Conservation (phyloP, 371 early-diverging fungal species). For the Dichotomocladium elegans region DNA sequence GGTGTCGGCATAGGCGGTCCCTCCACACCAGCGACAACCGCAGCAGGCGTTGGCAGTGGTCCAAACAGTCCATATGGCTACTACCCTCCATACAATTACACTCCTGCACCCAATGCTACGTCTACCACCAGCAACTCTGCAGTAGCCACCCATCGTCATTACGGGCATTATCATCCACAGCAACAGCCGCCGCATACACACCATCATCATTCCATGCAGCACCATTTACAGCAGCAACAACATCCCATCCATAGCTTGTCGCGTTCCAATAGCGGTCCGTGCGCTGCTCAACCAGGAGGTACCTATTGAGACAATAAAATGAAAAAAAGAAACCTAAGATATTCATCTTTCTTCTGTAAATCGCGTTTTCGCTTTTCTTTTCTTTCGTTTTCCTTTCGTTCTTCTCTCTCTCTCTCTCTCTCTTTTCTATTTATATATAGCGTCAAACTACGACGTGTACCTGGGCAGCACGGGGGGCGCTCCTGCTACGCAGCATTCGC, state of each 20-base stretch:
- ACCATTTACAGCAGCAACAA: constrained; percentile 4
- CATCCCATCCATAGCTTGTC: constrained; percentile 6
- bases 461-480: neutral
- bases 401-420: neutral
- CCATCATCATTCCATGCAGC: neutral
- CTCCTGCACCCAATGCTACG: too few species aligned
- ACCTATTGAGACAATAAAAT: neutral
- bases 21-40: too few species aligned
- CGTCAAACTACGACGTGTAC: constrained; percentile 9
- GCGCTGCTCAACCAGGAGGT: constrained; percentile 6
- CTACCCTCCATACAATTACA: constrained; percentile 7
- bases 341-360: neutral
- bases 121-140: too few species aligned
- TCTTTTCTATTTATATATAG: neutral
- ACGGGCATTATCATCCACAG: constrained; percentile 6
- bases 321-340: neutral
- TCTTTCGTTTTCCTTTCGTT: neutral
- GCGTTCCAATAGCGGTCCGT: constrained; percentile 10
- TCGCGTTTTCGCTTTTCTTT: neutral
- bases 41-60: too few species aligned
- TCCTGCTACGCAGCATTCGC: constrained; percentile 8
- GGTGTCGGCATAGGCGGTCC: too few species aligned
- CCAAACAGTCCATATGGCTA: constrained; percentile 9
- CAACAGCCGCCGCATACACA: neutral
- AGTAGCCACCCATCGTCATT: constrained; percentile 7